Evolutionary conservation across 768 basidiomycete species (phyloP).

Genomic region (Tulasnella sp.): DNA sequence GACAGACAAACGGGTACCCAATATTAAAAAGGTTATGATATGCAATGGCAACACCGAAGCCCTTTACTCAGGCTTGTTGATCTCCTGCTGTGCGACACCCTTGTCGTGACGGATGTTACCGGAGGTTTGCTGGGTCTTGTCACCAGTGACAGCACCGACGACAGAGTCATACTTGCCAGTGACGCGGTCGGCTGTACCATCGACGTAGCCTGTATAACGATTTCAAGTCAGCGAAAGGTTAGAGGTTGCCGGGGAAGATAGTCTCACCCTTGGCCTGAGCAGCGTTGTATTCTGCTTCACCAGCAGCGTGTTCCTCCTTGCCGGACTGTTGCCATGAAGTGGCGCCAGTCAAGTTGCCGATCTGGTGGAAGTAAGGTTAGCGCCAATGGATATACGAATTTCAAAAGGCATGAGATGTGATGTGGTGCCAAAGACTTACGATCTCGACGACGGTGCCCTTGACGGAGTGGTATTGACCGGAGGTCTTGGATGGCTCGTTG

Average conservation of each 20-base stretch:
- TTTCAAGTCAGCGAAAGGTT: background rate
- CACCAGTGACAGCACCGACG: conserved; percentile 50
- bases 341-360: conserved; percentile 41
- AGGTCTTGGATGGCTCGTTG: conserved; percentile 21
- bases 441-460: conserved; percentile 26
- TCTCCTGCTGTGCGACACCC: conserved; percentile 23
- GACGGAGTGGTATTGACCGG: conserved; percentile 25
- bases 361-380: conserved; percentile 1
- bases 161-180: conserved; percentile 48
- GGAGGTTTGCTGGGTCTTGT: conserved; percentile 42
- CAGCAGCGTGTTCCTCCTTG: conserved; percentile 44
- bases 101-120: conserved; percentile 27
- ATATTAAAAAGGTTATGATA: background rate
- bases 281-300: conserved; percentile 33
- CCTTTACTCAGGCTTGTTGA: conserved; percentile 19
- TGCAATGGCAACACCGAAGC: background rate
- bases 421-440: conserved; percentile 2
- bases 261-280: conserved; percentile 37
- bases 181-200: conserved; percentile 41
- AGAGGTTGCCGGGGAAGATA: no score
- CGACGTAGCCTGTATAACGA: conserved; percentile 34
- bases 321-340: conserved; percentile 40
- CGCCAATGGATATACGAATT: background rate
- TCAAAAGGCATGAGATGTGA: background rate
- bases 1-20: background rate